These are phyloP conservation scores for Entamoeba dispar DNA, from an alignment of 208 protist genomes.

Conservation along the genomic window DNA sequence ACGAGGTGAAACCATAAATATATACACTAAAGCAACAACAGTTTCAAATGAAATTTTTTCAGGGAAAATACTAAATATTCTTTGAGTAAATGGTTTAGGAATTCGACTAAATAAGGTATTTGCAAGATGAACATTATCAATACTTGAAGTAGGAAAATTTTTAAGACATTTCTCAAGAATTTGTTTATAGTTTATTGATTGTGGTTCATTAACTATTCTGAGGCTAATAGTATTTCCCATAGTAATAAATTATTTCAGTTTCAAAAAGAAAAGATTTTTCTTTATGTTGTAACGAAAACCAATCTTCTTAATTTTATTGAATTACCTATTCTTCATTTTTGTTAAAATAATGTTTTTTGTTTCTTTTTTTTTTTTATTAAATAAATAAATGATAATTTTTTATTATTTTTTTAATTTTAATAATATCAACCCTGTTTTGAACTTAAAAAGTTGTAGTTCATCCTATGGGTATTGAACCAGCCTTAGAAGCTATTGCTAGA, in stretches of 20 bases:
- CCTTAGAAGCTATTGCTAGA: constrained; percentile 70
- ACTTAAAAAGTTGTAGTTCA: not conserved
- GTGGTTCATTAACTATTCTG: not conserved
- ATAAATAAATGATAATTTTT: no score
- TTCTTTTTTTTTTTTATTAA: no score
- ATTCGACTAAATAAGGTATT: not conserved
- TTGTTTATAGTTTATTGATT: not conserved
- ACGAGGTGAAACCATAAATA: not conserved
- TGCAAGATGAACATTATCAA: not conserved
- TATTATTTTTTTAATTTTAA: no score
- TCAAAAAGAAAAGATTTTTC: no score
- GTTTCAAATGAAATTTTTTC: not conserved
- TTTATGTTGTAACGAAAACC: no score
- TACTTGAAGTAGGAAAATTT: not conserved
- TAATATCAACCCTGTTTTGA: not conserved
- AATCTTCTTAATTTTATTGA: no score
- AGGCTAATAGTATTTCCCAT: not conserved
- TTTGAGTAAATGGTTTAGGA: not conserved
- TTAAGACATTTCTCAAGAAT: not conserved
- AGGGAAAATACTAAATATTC: not conserved
- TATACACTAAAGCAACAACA: not conserved
- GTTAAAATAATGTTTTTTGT: no score
- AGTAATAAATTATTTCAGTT: no score
- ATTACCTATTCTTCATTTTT: no score
- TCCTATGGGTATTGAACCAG: constrained; percentile 66